A percentile compares a stretch with the other conserved stretches of the same genome.
These are phyloP conservation scores for Diaporthe amygdali DNA, from an alignment of 2,329 filamentous ascomycete species.

Conservation along the genomic window DNA sequence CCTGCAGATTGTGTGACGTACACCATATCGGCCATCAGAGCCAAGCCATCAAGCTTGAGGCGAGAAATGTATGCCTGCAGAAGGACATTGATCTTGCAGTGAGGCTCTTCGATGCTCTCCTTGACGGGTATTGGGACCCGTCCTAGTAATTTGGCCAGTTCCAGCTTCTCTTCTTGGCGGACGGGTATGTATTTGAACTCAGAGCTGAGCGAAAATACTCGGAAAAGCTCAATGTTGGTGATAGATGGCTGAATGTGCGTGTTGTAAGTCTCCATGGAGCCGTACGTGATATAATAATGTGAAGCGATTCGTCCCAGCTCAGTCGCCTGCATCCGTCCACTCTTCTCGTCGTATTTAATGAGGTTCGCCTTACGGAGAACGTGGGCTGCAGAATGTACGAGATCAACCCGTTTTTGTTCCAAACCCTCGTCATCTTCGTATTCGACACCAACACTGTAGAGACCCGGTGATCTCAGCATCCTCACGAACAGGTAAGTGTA, in stretches of 20 bases:
- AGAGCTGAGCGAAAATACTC: constrained; percentile 92
- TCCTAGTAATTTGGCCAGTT: constrained; percentile 88
- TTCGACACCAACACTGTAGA: constrained; percentile 95
- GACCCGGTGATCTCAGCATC: constrained; percentile 92
- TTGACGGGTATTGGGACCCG: constrained; percentile 96
- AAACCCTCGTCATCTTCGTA: constrained; percentile 91
- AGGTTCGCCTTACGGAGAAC: constrained; percentile 87
- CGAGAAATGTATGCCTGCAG: constrained; percentile 96
- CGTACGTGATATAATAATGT: constrained; percentile 97
- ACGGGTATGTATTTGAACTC: constrained; percentile 99
- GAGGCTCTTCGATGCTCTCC: constrained; percentile 94
- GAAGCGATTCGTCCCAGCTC: constrained; percentile 95
- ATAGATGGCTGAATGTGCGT: constrained; percentile 93
- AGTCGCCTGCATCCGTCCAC: constrained; percentile 85
- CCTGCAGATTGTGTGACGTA: constrained; percentile 98
- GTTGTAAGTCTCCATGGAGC: constrained; percentile 97
- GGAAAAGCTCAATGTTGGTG: constrained; percentile 93
- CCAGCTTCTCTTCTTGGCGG: constrained; percentile 95
- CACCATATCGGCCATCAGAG: constrained; percentile 97
- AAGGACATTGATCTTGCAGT: constrained; percentile 97
- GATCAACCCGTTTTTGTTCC: constrained; percentile 96
- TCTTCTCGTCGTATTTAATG: constrained; percentile 94
- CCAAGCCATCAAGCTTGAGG: constrained; percentile 90
- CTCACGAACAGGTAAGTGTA: constrained; percentile 98
- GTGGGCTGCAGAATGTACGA: constrained; percentile 90